Evolutionary conservation across 495 filamentous ascomycete genomes (phyloP), one percentile per base, ranked within the genome.

Genomic region (Aspergillus heteromorphus): DNA sequence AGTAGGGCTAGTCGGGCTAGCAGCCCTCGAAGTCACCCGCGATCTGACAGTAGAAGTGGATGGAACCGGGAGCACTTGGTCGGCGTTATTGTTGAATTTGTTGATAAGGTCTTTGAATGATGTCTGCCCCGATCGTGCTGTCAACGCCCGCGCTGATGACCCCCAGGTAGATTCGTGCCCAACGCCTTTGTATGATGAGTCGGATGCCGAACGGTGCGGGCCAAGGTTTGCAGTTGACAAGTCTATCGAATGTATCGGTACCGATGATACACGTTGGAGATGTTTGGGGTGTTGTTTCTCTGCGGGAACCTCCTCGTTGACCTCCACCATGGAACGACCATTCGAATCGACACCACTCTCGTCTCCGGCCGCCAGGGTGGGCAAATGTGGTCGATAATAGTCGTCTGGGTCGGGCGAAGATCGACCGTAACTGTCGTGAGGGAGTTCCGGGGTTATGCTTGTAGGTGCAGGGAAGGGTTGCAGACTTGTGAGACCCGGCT

Each of bases 51-150:
- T 58, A 18, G 69, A 65, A 27, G 62, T 58, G 13, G 65, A 61
- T 4, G 77, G 78, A 6, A 78, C 43, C 10, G 81, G 81, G 11
- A 80, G 71, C 34, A 81, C 66, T 50, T 80, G 72, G 60, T 84
- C 80, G 23, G 71, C 63, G 43, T 68, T 77, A 43, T 80, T 77
- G 61, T 86, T 82, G 67, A 86, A 85, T 27, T 74, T 79, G 64
- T 81, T 79, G 41, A 85, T 73, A 18, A 86, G 75, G 40, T 85
- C 78, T 68, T 80, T 82, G 63, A 85, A 82, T 11, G 79, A 78
- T 5, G 80, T 67, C 58, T 81, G 73, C 49, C 74, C 66, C 23
- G 70, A 55, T 40, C 70, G 68, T 29, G 61, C 53, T 17, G 62
- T 55, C 13, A 61, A 63, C 10, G 69, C 51, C 9, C 64, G 30